phyloP scores from a whole-genome alignment of 2,329 filamentous ascomycete species.

The Verticillium isaacii region DNA sequence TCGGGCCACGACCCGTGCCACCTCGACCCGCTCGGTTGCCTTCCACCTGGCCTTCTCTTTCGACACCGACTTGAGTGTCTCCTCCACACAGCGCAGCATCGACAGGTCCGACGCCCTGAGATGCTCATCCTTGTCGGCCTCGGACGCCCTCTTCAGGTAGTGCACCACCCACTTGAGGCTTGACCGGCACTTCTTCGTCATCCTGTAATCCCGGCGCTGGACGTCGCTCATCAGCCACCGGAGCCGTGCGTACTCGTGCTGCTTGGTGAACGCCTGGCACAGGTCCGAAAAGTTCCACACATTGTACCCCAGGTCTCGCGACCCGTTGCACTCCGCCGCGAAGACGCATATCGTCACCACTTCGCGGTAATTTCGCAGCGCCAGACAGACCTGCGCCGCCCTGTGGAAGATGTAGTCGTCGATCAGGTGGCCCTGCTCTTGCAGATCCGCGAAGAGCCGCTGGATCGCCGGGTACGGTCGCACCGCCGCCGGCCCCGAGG shows the following conservation, averaged over 20 bases:
- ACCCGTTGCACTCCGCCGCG: constrained; percentile 31
- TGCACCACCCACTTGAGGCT: constrained; percentile 7
- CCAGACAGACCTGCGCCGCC: constrained; percentile 24
- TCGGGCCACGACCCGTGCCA: not conserved
- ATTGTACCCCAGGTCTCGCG: constrained; percentile 28
- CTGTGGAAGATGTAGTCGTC: constrained; percentile 31
- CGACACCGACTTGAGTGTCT: not conserved
- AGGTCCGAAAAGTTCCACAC: constrained; percentile 32
- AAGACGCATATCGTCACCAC: constrained; percentile 27
- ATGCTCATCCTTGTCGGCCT: constrained; percentile 6
- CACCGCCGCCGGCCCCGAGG: not conserved
- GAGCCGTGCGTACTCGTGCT: constrained; percentile 23
- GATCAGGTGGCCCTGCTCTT: constrained; percentile 21
- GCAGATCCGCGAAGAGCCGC: constrained; percentile 18
- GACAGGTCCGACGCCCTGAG: constrained; percentile 6
- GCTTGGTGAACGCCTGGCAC: constrained; percentile 25
- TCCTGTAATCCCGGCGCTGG: constrained; percentile 6
- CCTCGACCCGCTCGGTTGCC: not conserved
- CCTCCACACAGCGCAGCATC: constrained; percentile 5
- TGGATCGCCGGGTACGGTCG: constrained; percentile 6
- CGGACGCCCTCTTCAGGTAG: constrained; percentile 7
- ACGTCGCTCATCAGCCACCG: constrained; percentile 19
- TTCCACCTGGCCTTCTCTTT: not conserved
- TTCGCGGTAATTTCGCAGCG: constrained; percentile 21
- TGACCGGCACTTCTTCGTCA: constrained; percentile 1